A percentile compares a stretch with the other conserved stretches of the same genome.
phyloP scores from a whole-genome alignment of 1,139 yeast genomes.

The Hemisphaericaspora xylofermentans region DNA sequence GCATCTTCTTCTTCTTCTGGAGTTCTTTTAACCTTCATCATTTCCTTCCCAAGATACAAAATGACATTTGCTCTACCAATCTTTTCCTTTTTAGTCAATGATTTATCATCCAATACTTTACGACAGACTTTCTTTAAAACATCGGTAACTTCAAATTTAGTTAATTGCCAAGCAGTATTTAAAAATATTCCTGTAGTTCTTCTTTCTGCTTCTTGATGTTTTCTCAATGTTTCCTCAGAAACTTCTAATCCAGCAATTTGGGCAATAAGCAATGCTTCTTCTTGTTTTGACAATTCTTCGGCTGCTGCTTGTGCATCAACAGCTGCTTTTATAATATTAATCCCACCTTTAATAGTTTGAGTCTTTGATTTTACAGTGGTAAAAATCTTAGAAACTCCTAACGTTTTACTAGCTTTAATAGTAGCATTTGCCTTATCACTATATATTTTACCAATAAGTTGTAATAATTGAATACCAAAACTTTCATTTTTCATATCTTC shows the following conservation, averaged over 20 bases:
- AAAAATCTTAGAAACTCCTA: conserved; percentile 54
- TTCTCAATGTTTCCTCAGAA: conserved; percentile 44
- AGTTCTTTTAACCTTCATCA: conserved; percentile 56
- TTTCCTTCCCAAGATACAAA: conserved; percentile 54
- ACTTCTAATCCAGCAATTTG: conserved; percentile 30
- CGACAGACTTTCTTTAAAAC: conserved; percentile 67
- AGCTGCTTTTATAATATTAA: conserved; percentile 40
- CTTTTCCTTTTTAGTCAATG: conserved; percentile 49
- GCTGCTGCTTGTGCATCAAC: conserved; percentile 43
- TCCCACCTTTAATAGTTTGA: conserved; percentile 39
- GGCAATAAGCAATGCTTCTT: conserved; percentile 42
- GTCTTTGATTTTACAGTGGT: conserved; percentile 45
- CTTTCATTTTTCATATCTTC: conserved; percentile 55
- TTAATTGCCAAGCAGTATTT: conserved; percentile 78
- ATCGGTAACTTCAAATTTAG: conserved; percentile 70
- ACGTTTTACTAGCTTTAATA: conserved; percentile 37
- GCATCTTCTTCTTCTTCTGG: conserved; percentile 75
- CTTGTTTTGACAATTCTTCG: conserved; percentile 46
- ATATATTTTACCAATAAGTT: conserved; percentile 65
- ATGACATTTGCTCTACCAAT: conserved; percentile 60
- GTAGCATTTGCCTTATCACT: conserved; percentile 54
- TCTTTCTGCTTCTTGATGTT: conserved; percentile 63
- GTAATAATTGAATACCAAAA: conserved; percentile 48
- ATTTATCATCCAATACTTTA: conserved; percentile 56
- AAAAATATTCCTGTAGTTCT: conserved; percentile 70